Evolutionary conservation across 306 rosid species (phyloP).

Genomic region (Rosa lucieae): DNA sequence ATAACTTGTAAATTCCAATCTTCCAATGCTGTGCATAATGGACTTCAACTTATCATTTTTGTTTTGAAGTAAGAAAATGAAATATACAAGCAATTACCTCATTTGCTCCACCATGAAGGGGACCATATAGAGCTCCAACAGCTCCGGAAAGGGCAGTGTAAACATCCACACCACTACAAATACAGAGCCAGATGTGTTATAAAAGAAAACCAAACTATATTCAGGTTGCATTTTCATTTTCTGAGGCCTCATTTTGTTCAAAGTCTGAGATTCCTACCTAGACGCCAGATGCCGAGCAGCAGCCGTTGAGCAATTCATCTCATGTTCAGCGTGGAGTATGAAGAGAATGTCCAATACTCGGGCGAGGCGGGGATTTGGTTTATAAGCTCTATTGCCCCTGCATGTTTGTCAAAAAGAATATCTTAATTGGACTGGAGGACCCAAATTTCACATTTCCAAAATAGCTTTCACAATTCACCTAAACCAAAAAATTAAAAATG

Average conservation of each 20-base stretch:
- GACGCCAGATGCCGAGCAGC: constrained; percentile 88
- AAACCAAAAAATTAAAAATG: background rate
- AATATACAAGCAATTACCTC: constrained; percentile 45
- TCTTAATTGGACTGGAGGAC: background rate
- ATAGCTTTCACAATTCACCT: background rate
- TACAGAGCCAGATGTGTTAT: constrained; percentile 19
- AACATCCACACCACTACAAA: constrained; percentile 82
- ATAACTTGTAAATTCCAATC: background rate
- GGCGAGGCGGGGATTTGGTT: constrained; percentile 81
- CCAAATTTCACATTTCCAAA: background rate
- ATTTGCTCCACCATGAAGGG: constrained; percentile 93
- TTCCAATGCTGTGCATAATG: background rate
- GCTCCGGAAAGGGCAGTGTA: constrained; percentile 88
- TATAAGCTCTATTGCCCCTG: constrained; percentile 78
- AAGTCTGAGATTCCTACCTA: constrained; percentile 46
- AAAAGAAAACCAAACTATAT: background rate
- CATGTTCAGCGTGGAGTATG: constrained; percentile 88
- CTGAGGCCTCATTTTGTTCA: constrained; percentile 10
- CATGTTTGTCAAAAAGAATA: constrained; percentile 21
- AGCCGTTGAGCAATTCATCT: constrained; percentile 95
- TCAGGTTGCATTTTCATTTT: background rate
- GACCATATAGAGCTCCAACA: constrained; percentile 89
- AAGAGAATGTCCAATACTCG: constrained; percentile 82
- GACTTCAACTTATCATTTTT: background rate
- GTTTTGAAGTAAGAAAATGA: background rate